Percentiles rank a stretch among this genome's conserved stretches.
Evolutionary conservation across 352 stramenopile species (phyloP).

Genomic region (Blastocystis sp.): DNA sequence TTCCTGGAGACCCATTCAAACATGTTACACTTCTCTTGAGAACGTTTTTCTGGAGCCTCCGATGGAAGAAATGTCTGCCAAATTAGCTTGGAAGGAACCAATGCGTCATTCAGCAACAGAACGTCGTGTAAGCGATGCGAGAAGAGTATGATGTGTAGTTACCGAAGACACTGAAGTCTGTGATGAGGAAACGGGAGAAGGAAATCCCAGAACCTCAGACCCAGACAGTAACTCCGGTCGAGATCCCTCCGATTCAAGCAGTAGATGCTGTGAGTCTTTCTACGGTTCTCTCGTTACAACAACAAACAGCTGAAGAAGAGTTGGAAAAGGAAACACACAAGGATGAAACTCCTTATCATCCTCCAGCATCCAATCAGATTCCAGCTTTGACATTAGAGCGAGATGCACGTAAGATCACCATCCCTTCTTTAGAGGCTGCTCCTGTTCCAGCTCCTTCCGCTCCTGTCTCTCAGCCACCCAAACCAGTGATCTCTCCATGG

Average conservation of each 20-base stretch:
- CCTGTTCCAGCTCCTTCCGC: background rate
- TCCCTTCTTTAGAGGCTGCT: background rate
- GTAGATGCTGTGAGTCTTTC: background rate
- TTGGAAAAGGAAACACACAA: background rate
- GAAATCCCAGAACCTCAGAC: background rate
- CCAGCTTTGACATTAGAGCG: background rate
- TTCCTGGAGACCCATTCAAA: background rate
- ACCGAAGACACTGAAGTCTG: background rate
- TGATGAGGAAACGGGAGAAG: background rate
- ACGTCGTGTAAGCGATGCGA: background rate
- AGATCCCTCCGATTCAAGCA: too few species aligned
- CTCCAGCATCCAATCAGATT: background rate
- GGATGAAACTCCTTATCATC: background rate
- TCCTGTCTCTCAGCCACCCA: background rate
- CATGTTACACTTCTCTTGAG: background rate
- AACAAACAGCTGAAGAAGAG: background rate
- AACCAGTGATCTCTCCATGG: slow-evolving; percentile 28
- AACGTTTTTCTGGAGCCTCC: background rate
- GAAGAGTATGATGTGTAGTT: background rate
- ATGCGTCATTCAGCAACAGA: background rate
- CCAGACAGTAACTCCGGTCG: too few species aligned
- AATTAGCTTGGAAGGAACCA: background rate
- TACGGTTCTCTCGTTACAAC: slow-evolving; percentile 12
- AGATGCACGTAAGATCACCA: background rate
- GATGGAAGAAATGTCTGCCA: background rate